phyloP scores from a whole-genome alignment of 2,329 filamentous ascomycete species.

The Alternaria hordeiaustralica region DNA sequence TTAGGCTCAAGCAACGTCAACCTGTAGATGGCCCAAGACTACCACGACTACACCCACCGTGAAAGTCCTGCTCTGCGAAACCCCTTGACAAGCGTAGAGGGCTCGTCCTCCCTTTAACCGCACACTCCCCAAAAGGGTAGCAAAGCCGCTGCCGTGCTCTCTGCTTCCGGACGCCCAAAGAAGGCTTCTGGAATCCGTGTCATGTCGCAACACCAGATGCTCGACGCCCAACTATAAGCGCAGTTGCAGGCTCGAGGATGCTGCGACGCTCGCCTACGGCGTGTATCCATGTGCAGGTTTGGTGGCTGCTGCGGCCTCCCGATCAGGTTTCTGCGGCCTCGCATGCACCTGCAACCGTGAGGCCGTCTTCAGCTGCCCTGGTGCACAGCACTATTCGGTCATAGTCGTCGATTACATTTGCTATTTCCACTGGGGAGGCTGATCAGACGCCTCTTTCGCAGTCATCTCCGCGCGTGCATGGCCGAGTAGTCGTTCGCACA shows the following conservation, averaged over 20 bases:
- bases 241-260: conserved; percentile 17
- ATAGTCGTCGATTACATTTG: conserved; percentile 29
- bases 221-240: conserved; percentile 34
- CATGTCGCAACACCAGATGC: conserved; percentile 34
- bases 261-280: conserved; percentile 24
- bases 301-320: conserved; percentile 24
- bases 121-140: conserved; percentile 36
- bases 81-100: conserved; percentile 28
- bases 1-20: conserved; percentile 47
- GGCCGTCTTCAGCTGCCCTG: conserved; percentile 41
- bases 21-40: conserved; percentile 47
- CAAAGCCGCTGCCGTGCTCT: conserved; percentile 41
- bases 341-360: conserved; percentile 34
- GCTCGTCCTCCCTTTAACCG: conserved; percentile 28
- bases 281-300: conserved; percentile 16
- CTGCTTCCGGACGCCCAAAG: conserved; percentile 35
- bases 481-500: conserved; percentile 22
- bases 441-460: conserved; percentile 35
- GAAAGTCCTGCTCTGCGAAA: conserved; percentile 30
- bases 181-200: conserved; percentile 46
- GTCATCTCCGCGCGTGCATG: conserved; percentile 45
- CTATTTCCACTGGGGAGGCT: conserved; percentile 36
- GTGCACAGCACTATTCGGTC: conserved; percentile 16
- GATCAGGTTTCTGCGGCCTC: conserved; percentile 23
- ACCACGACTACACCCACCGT: conserved; percentile 40